A percentile compares a stretch with the other conserved stretches of the same genome.
Conservation (phyloP, 2,329 filamentous ascomycete species). For the Claviceps africana region DNA sequence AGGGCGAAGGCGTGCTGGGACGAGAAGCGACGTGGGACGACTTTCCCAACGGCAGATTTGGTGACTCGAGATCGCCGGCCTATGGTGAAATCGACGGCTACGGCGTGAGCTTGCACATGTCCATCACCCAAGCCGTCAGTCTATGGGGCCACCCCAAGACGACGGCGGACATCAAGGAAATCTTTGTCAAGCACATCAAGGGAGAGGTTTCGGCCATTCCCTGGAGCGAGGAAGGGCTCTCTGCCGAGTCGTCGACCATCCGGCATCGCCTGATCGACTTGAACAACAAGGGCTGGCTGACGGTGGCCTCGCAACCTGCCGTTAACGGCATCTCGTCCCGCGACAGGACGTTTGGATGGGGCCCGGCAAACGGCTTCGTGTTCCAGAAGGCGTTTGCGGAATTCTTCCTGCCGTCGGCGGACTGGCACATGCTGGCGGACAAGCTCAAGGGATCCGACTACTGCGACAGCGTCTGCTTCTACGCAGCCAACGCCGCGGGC, state of each 20-base stretch:
- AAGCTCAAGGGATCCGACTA: constrained; percentile 45
- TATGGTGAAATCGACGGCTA: constrained; percentile 98
- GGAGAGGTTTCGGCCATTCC: constrained; percentile 72
- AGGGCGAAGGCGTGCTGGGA: constrained; percentile 78
- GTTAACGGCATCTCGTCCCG: constrained; percentile 72
- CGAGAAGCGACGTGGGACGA: constrained; percentile 98
- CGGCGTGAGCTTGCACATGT: constrained; percentile 87
- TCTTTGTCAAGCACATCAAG: constrained; percentile 71
- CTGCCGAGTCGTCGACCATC: constrained; percentile 73
- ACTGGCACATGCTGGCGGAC: constrained; percentile 55
- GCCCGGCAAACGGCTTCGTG: constrained; percentile 79
- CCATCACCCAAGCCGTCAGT: constrained; percentile 64
- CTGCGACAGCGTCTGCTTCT: constrained; percentile 65
- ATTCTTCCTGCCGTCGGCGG: constrained; percentile 67
- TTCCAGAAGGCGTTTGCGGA: constrained; percentile 99
- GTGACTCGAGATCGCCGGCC: constrained; percentile 80
- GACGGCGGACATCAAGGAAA: constrained; percentile 54
- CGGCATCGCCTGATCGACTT: constrained; percentile 58
- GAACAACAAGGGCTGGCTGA: constrained; percentile 85
- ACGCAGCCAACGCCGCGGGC: constrained; percentile 66
- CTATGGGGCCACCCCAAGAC: constrained; percentile 73
- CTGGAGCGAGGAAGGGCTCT: constrained; percentile 84
- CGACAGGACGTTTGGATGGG: constrained; percentile 81
- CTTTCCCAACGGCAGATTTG: constrained; percentile 91
- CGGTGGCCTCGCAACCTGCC: constrained; percentile 85